These are phyloP conservation scores for Artomyces pyxidatus DNA, from an alignment of 768 basidiomycete species.

Conservation along the genomic window DNA sequence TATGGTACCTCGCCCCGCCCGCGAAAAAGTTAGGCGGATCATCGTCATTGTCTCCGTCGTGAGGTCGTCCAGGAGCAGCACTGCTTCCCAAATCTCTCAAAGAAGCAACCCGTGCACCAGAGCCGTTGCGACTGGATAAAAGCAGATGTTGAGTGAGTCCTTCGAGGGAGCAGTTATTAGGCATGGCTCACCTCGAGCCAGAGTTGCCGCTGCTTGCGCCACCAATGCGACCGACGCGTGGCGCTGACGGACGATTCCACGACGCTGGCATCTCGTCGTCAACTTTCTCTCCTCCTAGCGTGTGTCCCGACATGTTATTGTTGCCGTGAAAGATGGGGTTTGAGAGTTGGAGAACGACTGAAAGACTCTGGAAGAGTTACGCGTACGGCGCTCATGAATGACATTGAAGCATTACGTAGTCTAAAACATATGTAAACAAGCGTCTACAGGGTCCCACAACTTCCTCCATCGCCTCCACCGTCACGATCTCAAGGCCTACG, in stretches of 20 bases:
- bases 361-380: no score
- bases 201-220: slow-evolving; percentile 11
- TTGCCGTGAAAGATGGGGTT: no score
- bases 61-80: slow-evolving; percentile 10
- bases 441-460: background rate
- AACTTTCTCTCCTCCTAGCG: slow-evolving; percentile 5
- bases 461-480: background rate
- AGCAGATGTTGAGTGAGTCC: rapidly evolving
- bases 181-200: slow-evolving; percentile 7
- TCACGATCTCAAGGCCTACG: background rate
- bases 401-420: no score
- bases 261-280: background rate
- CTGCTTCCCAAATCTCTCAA: slow-evolving; percentile 19
- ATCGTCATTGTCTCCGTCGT: slow-evolving; percentile 42
- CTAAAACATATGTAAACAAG: background rate
- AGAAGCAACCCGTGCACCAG: slow-evolving; percentile 20
- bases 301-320: background rate
- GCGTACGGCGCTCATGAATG: no score
- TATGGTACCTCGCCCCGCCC: slow-evolving; percentile 93
- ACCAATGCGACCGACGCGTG: slow-evolving; percentile 21
- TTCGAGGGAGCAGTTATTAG: background rate
- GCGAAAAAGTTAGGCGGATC: slow-evolving; percentile 67
- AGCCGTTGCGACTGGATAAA: slow-evolving; percentile 7
- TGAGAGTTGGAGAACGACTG: no score
- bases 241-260: slow-evolving; percentile 4